Base-by-base conservation (phyloP, 148 eudicot genomes). In the Silene uniflora region DNA sequence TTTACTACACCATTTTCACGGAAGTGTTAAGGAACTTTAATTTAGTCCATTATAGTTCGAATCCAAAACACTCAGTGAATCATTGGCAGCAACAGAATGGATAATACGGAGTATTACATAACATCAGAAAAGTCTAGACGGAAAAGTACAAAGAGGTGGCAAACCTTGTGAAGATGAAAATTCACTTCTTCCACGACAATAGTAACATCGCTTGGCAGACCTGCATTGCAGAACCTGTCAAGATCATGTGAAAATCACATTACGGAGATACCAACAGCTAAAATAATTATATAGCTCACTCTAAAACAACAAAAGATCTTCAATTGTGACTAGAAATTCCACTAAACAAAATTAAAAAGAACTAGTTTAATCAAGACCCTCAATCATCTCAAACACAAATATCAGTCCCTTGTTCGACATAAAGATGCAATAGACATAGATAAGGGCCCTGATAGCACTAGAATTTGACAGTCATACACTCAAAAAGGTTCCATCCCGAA, bases 141-240 rank as follows among this genome's bases (percentile, higher is more conserved):
- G 68, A 80, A 11, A 73, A 54, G 44, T 32, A 54, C 17, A 56
- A 47, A 59, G 68, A 24, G 22, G 4, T 47, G 22, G 63, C 77
- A 73, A 78, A 93, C 98, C 98, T 91, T 93, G 83, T 93, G 98
- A 39, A 93, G 89, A 83, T 91, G 90, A 79, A 93, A 91, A 19
- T 81, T 85, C 29, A 80, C 84, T 39, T 81, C 89, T 24, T 87
- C 93, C 69, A 91, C 86, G 66, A 81, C 68, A 44, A 93, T 82
- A 59, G 80, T 81, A 49, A 91, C 81, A 87, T 93, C 98, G 71
- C 90, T 90, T 19, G 91, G 90, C 84, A 93, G 86, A 81, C 93
- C 90, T 78, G 91, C 85, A 84, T 85, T 84, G 89, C 93, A 90
- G 81, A 87, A 91, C 98, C 98, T 93, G 93, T 75, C 88, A 86